Evolutionary conservation across 176 grass and related monocot genomes (phyloP).

Genomic region (Tillandsia leiboldiana): DNA sequence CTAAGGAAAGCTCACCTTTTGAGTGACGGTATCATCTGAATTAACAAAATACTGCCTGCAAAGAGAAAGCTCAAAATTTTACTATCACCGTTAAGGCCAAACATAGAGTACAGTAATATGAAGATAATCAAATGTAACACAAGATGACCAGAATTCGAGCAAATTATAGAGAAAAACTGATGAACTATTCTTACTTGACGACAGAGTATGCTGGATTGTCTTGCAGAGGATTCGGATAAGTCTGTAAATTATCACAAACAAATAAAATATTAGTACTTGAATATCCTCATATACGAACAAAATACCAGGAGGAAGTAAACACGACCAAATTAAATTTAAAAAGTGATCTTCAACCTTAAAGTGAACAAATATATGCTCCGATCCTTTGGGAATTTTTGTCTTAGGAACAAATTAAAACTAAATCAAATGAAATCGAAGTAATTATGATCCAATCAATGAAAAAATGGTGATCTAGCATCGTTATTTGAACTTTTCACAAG

Average conservation of each 20-base stretch:
- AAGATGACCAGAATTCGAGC: not conserved
- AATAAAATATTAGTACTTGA: not conserved
- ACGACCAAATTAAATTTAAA: too few relatives aligned
- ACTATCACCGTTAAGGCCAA: not conserved
- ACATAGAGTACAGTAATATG: conserved; percentile 5
- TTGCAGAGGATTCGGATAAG: conserved; percentile 82
- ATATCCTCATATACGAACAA: too few relatives aligned
- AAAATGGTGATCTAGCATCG: too few relatives aligned
- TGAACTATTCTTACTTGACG: conserved; percentile 54
- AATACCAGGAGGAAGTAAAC: too few relatives aligned
- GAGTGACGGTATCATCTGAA: conserved; percentile 64
- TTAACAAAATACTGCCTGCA: conserved; percentile 91
- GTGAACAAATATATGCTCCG: not conserved
- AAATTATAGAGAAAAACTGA: conserved; percentile 1
- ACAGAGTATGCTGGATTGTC: conserved; percentile 91
- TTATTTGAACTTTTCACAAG: too few relatives aligned
- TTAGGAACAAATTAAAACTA: not conserved
- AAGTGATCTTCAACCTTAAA: not conserved
- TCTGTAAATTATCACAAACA: conserved; percentile 36
- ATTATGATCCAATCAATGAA: not conserved
- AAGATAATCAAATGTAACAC: not conserved
- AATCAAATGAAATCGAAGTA: not conserved
- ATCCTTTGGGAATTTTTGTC: not conserved
- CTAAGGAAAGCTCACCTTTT: conserved; percentile 52
- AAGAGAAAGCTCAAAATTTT: conserved; percentile 12